Base-by-base conservation (phyloP, 176 grass and related monocot species). In the Musa acuminata region DNA sequence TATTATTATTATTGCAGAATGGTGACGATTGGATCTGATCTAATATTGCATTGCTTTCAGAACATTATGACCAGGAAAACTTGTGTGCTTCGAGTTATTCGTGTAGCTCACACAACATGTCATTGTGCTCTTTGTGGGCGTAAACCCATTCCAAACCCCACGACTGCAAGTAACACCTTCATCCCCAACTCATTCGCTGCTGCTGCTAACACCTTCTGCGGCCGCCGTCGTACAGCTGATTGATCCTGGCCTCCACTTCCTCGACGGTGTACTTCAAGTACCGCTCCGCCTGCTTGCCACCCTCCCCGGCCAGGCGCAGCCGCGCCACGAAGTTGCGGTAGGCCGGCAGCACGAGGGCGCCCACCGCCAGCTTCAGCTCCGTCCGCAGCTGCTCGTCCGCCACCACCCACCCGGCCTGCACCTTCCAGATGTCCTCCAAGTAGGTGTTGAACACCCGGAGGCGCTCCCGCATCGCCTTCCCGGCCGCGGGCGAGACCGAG, bases 191-290 rank as follows among this genome's bases (percentile, higher is more conserved):
- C 35, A 43, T 5, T 43, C 35, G 35, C 35, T 43, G 35, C 35
- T 43, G 35, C 35, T 43, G 35, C 35, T 43, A 43, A 43, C 35
- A 43, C 35, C 35, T 43, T 43, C 67, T 49, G 67, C 14, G 16
- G 9, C 5, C 51, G 5, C 95, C 95, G 80, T 87, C 82, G 66
- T 94, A 99, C 80, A 99, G 69, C 21, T 89, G 72, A 22, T 88
- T 79, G 83, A 99, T 91, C 78, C 62, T 82, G 43, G 80, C 69
- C 82, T 87, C 76, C 19, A 99, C 84, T 71, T 89, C 86, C 62
- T 99, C 95, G 64, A 82, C 80, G 74, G 83, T 84, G 80, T 94
- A 85, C 69, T 94, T 91, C 78, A 89, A 76, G 78, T 87, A 80
- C 79, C 81, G 60, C 16, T 94, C 90, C 50, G 72, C 72, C 52